phyloP scores from a whole-genome alignment of 306 rosid genomes.

The Vigna reflexopilosa region DNA sequence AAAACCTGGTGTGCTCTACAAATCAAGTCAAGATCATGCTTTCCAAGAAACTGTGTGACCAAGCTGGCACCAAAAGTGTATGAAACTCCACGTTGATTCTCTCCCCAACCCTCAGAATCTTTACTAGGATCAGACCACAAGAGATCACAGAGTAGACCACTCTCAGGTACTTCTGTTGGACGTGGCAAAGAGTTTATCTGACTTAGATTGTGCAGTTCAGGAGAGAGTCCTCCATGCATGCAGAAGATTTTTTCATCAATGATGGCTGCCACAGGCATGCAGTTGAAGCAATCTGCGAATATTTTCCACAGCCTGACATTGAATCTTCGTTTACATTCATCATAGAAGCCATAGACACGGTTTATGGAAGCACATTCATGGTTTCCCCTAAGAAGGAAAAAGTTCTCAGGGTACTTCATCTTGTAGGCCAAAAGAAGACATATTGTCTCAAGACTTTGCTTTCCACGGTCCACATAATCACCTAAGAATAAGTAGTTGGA shows the following conservation, averaged over 20 bases:
- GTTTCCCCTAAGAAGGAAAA: constrained; percentile 51
- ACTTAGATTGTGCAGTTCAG: constrained; percentile 41
- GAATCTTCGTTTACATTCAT: constrained; percentile 50
- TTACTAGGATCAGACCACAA: constrained; percentile 53
- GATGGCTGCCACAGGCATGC: constrained; percentile 48
- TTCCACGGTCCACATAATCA: constrained; percentile 55
- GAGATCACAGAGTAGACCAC: constrained; percentile 50
- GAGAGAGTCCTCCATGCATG: constrained; percentile 57
- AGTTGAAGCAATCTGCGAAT: constrained; percentile 51
- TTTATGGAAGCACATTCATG: constrained; percentile 52
- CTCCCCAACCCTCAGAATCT: constrained; percentile 49
- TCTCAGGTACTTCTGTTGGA: constrained; percentile 49
- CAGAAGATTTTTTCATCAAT: constrained; percentile 48
- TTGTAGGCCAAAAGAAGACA: constrained; percentile 54
- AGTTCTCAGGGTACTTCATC: constrained; percentile 49
- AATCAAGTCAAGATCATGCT: constrained; percentile 52
- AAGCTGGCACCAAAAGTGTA: constrained; percentile 50
- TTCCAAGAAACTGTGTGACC: constrained; percentile 43
- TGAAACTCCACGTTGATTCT: constrained; percentile 51
- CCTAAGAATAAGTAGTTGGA: constrained; percentile 53
- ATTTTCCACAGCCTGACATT: constrained; percentile 48
- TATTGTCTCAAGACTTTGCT: constrained; percentile 52
- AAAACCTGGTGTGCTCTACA: constrained; percentile 58
- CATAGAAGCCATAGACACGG: constrained; percentile 50
- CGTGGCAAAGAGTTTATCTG: constrained; percentile 44